Percentiles rank a stretch among this genome's conserved stretches.
phyloP scores from a whole-genome alignment of 163 green algal genomes.

The Coccomyxa subellipsoidea region DNA sequence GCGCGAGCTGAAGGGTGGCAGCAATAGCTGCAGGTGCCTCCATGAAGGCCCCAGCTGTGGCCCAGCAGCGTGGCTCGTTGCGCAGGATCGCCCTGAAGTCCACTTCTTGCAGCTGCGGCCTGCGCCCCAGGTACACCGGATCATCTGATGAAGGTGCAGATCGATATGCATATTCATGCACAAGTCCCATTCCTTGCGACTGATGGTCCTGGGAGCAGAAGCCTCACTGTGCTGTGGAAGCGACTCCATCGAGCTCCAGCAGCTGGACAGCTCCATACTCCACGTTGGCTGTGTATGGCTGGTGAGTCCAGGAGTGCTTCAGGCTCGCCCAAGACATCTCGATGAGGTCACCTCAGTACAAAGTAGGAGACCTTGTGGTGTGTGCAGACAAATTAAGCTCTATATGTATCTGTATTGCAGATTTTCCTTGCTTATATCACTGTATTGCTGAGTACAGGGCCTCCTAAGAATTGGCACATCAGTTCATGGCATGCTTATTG shows the following conservation, averaged over 20 bases:
- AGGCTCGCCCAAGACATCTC: not conserved
- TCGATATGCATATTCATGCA: too few species aligned
- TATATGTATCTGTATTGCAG: too few species aligned
- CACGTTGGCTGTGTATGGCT: not conserved
- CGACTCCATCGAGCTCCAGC: not conserved
- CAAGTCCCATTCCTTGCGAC: too few species aligned
- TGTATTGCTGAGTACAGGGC: too few species aligned
- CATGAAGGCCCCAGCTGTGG: not conserved
- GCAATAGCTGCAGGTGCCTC: not conserved
- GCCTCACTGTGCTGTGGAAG: not conserved
- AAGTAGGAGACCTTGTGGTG: too few species aligned
- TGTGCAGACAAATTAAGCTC: too few species aligned
- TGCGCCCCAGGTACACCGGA: not conserved
- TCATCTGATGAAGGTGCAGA: too few species aligned
- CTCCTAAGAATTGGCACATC: too few species aligned
- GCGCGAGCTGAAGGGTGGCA: not conserved
- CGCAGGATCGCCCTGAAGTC: not conserved
- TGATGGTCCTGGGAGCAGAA: too few species aligned
- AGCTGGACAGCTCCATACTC: not conserved
- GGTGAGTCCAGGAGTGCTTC: not conserved
- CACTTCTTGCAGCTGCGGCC: not conserved
- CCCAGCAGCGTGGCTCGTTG: not conserved
- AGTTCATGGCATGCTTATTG: too few species aligned
- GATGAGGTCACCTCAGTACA: too few species aligned
- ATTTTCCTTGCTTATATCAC: too few species aligned